Evolutionary conservation across 1,284 basidiomycete genomes (phyloP).

Genomic region (Pseudozyma sp.): DNA sequence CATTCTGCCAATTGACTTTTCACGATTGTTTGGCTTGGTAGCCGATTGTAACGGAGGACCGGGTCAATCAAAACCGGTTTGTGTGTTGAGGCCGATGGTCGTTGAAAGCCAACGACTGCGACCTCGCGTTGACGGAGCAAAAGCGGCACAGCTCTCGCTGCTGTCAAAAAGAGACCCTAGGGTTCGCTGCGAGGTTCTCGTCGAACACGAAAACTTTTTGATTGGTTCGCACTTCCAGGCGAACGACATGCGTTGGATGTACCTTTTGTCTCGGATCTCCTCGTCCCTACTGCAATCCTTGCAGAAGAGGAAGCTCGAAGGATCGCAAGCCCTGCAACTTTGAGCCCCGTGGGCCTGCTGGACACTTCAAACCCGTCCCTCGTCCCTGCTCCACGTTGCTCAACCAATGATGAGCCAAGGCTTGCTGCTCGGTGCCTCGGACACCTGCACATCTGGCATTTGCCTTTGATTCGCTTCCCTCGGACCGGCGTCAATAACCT

Average conservation of each 20-base stretch:
- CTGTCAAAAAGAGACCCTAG: conserved; percentile 3
- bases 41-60: too few species aligned
- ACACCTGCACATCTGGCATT: neutral
- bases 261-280: neutral
- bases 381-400: neutral
- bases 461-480: conserved; percentile 5
- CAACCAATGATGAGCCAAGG: neutral
- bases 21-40: too few species aligned
- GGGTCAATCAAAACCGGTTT: too few species aligned
- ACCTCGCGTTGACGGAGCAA: too few species aligned
- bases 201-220: neutral
- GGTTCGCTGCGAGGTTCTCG: conserved; percentile 3
- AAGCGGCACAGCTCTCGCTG: too few species aligned
- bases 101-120: too few species aligned
- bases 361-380: neutral
- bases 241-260: conserved; percentile 2
- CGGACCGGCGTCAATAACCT: conserved; percentile 6
- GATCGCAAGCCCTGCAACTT: too few species aligned
- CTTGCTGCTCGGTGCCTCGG: too few species aligned
- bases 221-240: neutral
- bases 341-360: neutral
- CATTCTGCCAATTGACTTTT: too few species aligned
- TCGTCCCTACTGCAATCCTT: neutral
- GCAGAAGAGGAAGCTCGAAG: neutral
- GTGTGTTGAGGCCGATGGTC: too few species aligned